These are phyloP conservation scores for Globomyces pollinis-pini DNA, from an alignment of 192 early-diverging fungal species.

Conservation along the genomic window DNA sequence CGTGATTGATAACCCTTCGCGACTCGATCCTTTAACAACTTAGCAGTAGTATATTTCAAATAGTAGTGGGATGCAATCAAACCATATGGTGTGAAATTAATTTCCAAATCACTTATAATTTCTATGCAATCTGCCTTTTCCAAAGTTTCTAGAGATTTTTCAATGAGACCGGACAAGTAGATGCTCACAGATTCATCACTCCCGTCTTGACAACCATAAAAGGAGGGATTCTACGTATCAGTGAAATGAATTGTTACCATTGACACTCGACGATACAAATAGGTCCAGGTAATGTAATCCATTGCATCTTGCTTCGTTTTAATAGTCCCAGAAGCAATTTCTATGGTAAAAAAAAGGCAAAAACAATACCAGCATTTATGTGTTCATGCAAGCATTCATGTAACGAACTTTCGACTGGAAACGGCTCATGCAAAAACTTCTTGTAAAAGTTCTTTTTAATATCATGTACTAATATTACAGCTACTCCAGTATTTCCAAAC, in stretches of 20 bases:
- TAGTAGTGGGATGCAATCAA: constrained; percentile 89
- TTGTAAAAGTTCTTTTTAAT: constrained; percentile 98
- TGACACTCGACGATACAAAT: constrained; percentile 82
- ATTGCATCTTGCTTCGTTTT: constrained; percentile 87
- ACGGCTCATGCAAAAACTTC: constrained; percentile 90
- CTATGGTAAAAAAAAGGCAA: too few relatives aligned
- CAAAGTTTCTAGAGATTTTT: constrained; percentile 62
- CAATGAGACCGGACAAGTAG: constrained; percentile 75
- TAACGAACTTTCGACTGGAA: constrained; percentile 49
- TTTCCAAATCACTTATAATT: constrained; percentile 49
- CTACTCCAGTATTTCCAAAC: constrained; percentile 89
- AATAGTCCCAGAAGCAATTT: constrained; percentile 82
- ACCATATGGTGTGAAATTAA: constrained; percentile 69
- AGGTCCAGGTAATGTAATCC: constrained; percentile 95
- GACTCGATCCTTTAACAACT: constrained; percentile 55
- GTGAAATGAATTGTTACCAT: constrained; percentile 30
- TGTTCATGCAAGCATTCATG: constrained; percentile 68
- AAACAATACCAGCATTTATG: constrained; percentile 88
- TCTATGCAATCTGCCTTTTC: constrained; percentile 64
- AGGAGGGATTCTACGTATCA: constrained; percentile 76
- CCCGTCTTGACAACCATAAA: constrained; percentile 81
- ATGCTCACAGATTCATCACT: constrained; percentile 58
- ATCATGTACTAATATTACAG: constrained; percentile 90
- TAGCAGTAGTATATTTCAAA: constrained; percentile 73
- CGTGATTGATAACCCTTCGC: constrained; percentile 24